Conservation (phyloP, 352 stramenopile species). For the Pythium folliculosum region DNA sequence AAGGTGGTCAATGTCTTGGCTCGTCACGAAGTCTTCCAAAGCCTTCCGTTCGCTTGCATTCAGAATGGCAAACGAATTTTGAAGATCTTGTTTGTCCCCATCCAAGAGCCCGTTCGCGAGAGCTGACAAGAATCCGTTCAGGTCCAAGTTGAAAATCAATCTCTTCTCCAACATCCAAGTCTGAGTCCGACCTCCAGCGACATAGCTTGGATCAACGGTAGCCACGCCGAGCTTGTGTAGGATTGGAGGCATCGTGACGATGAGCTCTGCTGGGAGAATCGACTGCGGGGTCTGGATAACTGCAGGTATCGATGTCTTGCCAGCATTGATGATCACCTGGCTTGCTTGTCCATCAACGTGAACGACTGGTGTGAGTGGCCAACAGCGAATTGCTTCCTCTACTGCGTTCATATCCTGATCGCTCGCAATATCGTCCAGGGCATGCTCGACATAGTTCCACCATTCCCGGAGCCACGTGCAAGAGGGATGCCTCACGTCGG, state of each 20-base stretch:
- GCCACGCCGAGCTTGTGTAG: conserved; percentile 22
- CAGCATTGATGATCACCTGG: conserved; percentile 10
- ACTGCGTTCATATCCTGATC: not conserved
- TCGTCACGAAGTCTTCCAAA: conserved; percentile 20
- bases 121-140: conserved; percentile 27
- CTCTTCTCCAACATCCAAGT: conserved; percentile 21
- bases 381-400: conserved; percentile 4
- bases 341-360: not conserved
- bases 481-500: conserved; percentile 1
- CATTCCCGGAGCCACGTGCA: conserved; percentile 17
- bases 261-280: conserved; percentile 3
- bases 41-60: not conserved
- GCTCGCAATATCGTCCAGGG: conserved; percentile 4
- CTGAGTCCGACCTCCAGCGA: conserved; percentile 4
- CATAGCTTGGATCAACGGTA: conserved; percentile 10
- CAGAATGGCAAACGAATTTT: conserved; percentile 10
- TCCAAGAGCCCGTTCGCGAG: conserved; percentile 4
- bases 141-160: conserved; percentile 10
- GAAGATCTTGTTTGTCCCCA: not conserved
- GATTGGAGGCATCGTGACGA: not conserved
- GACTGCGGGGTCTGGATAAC: conserved; percentile 1
- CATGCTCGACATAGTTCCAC: conserved; percentile 25
- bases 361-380: conserved; percentile 20
- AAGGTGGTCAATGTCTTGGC: not conserved
- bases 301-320: conserved; percentile 13